phyloP scores from a whole-genome alignment of 208 protist species.

The Zelonia costaricensis region DNA sequence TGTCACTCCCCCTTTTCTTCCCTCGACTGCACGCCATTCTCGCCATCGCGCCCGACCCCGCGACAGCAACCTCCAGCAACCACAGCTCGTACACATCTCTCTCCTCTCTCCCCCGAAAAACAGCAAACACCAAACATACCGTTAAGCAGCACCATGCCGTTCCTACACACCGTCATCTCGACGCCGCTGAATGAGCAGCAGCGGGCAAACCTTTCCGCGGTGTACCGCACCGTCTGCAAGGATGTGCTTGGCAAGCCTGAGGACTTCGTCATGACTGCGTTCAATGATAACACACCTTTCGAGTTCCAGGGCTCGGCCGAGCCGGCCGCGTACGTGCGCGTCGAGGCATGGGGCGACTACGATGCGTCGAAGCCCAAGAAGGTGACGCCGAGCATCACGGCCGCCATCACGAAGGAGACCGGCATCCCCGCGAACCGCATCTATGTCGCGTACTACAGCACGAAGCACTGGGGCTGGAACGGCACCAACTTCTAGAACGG shows the following conservation, averaged over 20 bases:
- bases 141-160: conserved; percentile 26
- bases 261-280: conserved; percentile 40
- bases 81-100: not conserved
- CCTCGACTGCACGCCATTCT: too few species aligned
- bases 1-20: too few species aligned
- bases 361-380: not conserved
- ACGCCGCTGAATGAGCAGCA: conserved; percentile 26
- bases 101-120: not conserved
- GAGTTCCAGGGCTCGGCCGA: conserved; percentile 22
- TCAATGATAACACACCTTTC: conserved; percentile 28
- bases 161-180: conserved; percentile 30
- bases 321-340: conserved; percentile 28
- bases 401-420: conserved; percentile 18
- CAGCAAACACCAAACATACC: not conserved
- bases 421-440: conserved; percentile 31
- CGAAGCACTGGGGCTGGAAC: conserved; percentile 34
- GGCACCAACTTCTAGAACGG: conserved; percentile 40
- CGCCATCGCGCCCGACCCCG: not conserved
- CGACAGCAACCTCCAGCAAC: not conserved
- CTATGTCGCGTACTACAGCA: conserved; percentile 35
- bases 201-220: conserved; percentile 20
- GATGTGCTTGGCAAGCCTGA: conserved; percentile 30
- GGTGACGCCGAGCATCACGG: conserved; percentile 26
- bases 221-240: conserved; percentile 20
- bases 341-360: conserved; percentile 18